Evolutionary conservation across 768 basidiomycete species (phyloP).

Genomic region (Amanita brunnescens): DNA sequence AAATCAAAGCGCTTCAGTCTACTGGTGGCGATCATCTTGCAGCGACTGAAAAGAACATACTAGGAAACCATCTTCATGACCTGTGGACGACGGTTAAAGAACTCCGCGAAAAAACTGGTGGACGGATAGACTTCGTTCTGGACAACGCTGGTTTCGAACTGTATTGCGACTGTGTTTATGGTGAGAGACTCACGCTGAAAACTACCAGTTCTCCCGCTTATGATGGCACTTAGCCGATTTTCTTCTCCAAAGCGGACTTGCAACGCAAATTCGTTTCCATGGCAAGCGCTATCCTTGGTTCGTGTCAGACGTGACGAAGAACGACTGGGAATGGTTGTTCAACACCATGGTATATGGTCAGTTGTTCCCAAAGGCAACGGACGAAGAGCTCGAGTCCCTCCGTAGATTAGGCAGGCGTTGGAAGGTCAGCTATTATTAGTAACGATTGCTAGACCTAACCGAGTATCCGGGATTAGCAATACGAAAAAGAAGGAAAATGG

Average conservation of each 20-base stretch:
- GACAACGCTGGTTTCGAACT: slow-evolving; percentile 88
- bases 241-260: slow-evolving; percentile 83
- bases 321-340: slow-evolving; percentile 90
- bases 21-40: slow-evolving; percentile 94
- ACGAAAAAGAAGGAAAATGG: slow-evolving; percentile 89
- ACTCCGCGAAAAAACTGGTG: slow-evolving; percentile 60
- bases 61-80: slow-evolving; percentile 70
- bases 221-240: slow-evolving; percentile 68
- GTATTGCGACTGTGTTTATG: slow-evolving; percentile 83
- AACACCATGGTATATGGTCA: slow-evolving; percentile 89
- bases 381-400: slow-evolving; percentile 74
- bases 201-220: slow-evolving; percentile 2
- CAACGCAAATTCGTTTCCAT: slow-evolving; percentile 82
- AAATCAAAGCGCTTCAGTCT: slow-evolving; percentile 93
- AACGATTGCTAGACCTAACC: neutral
- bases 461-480: slow-evolving; percentile 46
- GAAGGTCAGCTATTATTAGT: slow-evolving; percentile 51
- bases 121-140: slow-evolving; percentile 73
- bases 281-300: slow-evolving; percentile 96
- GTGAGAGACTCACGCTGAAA: slow-evolving; percentile 26
- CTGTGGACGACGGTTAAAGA: slow-evolving; percentile 71
- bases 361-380: slow-evolving; percentile 77
- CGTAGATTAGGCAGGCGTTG: slow-evolving; percentile 74
- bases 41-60: slow-evolving; percentile 92
- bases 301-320: slow-evolving; percentile 85